Conservation (phyloP, 768 basidiomycete genomes). For the Russula compacta region DNA sequence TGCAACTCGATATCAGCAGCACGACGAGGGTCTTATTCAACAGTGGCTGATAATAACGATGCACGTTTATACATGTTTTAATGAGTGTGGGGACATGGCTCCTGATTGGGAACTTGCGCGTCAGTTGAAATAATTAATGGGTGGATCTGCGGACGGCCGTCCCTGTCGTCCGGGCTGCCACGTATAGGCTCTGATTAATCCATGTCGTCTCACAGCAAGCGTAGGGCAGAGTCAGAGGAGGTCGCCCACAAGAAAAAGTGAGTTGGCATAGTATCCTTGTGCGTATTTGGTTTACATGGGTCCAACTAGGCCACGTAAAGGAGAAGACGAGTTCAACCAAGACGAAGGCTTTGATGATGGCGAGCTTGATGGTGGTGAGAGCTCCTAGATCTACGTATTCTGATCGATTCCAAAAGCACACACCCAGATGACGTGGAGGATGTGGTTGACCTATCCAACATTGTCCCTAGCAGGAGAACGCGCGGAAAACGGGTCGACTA, state of each 20-base stretch:
- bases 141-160: neutral
- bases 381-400: neutral
- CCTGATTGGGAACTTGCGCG: slow-evolving; percentile 7
- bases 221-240: slow-evolving; percentile 14
- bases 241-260: slow-evolving; percentile 25
- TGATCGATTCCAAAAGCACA: neutral
- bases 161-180: neutral
- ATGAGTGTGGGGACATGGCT: slow-evolving; percentile 4
- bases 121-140: neutral
- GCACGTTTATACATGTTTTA: neutral
- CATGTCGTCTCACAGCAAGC: slow-evolving; percentile 11
- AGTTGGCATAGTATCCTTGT: slow-evolving; percentile 14
- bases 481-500: slow-evolving; percentile 25
- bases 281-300: slow-evolving; percentile 21
- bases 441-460: slow-evolving; percentile 21
- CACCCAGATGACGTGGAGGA: slow-evolving; percentile 24
- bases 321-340: slow-evolving; percentile 24
- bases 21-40: no score
- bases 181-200: neutral
- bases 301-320: slow-evolving; percentile 16
- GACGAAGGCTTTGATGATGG: slow-evolving; percentile 22
- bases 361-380: slow-evolving; percentile 24
- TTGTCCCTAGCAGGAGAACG: slow-evolving; percentile 23
- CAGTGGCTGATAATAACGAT: neutral
- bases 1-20: neutral